Evolutionary conservation across 805 yeast genomes (phyloP), one percentile per base, ranked within the genome.

Genomic region (Barnettozyma vustinii): DNA sequence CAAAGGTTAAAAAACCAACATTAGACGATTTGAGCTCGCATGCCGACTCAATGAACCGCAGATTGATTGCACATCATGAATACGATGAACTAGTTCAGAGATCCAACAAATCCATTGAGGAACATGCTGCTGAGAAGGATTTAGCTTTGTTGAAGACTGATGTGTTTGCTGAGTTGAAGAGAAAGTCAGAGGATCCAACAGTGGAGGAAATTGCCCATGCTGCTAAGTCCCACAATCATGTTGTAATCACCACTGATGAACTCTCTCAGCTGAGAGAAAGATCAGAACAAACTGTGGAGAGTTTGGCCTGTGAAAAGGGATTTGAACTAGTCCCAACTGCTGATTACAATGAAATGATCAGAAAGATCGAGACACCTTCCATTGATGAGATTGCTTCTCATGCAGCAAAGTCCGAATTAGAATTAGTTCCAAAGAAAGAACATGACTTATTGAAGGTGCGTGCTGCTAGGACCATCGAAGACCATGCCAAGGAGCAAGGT

Each of bases 41-140:
- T 13, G 52, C 57, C 13, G 36, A 15, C 19, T 44, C 13, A 49
- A 47, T 23, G 48, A 49, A 3, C 23, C 50, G 54, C 39, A 39
- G 18, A 3, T 44, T 68, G 12, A 43, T 71, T 7, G 45, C 57
- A 16, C 36, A 36, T 3, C 51, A 50, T 3, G 68, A 66, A 21
- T 42, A 41, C 7, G 35, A 21, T 3, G 46, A 18, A 2, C 23
- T 60, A 23, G 21, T 44, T 26, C 18, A 45, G 1, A 53, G 47
- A 35, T 54, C 62, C 2, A 43, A 42, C 10, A 57, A 48, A 33
- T 40, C 63, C 0, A 16, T 55, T 20, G 55, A 56, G 6, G 56
- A 48, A 1, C 40, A 47, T 37, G 63, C 62, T 9, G n/a, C 26
- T 8, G 58, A 53, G 23, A 44, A 49, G 8, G 36, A 39, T 2